These are phyloP conservation scores for Aspergillus versicolor DNA, from an alignment of 2,329 filamentous ascomycete genomes.

Conservation along the genomic window DNA sequence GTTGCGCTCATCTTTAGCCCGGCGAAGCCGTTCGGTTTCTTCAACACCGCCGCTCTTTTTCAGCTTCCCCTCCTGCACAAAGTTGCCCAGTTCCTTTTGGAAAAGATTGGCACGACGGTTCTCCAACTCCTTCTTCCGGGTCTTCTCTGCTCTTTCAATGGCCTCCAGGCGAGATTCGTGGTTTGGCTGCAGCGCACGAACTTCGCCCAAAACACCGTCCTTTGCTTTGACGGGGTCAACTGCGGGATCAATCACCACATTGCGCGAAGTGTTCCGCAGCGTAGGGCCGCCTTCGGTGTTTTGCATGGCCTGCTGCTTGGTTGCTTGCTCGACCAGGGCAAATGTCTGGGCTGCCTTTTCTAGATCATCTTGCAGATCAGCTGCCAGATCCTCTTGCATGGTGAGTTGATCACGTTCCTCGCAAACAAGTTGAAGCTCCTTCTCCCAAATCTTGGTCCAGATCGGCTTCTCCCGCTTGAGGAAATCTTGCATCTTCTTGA, in stretches of 20 bases:
- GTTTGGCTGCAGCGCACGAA: constrained; percentile 88
- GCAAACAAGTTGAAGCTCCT: constrained; percentile 92
- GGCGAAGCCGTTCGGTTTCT: constrained; percentile 82
- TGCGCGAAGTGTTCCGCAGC: constrained; percentile 53
- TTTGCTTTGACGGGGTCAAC: constrained; percentile 79
- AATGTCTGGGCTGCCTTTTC: constrained; percentile 95
- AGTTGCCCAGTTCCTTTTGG: constrained; percentile 78
- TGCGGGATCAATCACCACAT: constrained; percentile 49
- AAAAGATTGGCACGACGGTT: constrained; percentile 72
- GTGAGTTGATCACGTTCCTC: constrained; percentile 92
- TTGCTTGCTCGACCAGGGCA: constrained; percentile 91
- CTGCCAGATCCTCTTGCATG: constrained; percentile 91
- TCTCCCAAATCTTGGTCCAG: constrained; percentile 99
- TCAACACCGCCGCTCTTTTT: constrained; percentile 97
- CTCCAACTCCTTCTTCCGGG: constrained; percentile 83
- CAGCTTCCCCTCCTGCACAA: constrained; percentile 85
- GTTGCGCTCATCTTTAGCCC: constrained; percentile 82
- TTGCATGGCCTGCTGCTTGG: constrained; percentile 90
- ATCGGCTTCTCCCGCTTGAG: constrained; percentile 88
- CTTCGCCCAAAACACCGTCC: constrained; percentile 87
- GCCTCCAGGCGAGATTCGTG: constrained; percentile 91
- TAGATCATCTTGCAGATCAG: constrained; percentile 89
- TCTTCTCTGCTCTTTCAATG: constrained; percentile 93
- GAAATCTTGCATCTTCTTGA: constrained; percentile 93
- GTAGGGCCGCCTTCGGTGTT: constrained; percentile 47